Percentiles rank a stretch among this genome's conserved stretches.
Conservation (phyloP, 2,329 filamentous ascomycete species). For the Coniella lustricola region DNA sequence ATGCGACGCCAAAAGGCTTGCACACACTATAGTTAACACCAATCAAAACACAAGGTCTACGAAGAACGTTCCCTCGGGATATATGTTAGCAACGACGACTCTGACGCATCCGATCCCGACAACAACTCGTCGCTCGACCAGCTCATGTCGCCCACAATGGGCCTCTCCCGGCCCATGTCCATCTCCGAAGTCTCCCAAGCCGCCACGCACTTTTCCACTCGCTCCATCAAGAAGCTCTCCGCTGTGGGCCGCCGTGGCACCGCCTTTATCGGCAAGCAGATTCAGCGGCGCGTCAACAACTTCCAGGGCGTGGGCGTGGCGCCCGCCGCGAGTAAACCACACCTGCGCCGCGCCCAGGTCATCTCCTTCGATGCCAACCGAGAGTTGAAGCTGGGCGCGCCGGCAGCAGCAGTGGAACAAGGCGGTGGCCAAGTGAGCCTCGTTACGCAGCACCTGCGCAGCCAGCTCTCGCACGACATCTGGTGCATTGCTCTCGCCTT, state of each 20-base stretch:
- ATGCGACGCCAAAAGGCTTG: too few species aligned
- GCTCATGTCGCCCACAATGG: neutral
- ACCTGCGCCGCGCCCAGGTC: conserved; percentile 7
- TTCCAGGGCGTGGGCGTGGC: conserved; percentile 20
- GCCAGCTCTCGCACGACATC: conserved; percentile 59
- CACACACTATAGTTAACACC: too few species aligned
- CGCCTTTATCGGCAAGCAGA: conserved; percentile 24
- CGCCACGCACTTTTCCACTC: conserved; percentile 1
- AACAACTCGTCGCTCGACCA: conserved; percentile 1
- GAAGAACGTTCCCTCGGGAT: conserved; percentile 48
- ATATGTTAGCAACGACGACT: conserved; percentile 22
- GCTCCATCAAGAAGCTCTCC: conserved; percentile 14
- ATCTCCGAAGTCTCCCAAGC: conserved; percentile 12
- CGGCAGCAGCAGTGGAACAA: conserved; percentile 8
- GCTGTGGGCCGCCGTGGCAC: conserved; percentile 18
- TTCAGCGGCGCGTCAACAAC: conserved; percentile 20
- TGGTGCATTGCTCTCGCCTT: conserved; percentile 59
- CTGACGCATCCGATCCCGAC: neutral
- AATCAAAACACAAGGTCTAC: conserved; percentile 32
- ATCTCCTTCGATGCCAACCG: conserved; percentile 12
- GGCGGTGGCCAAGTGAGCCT: conserved; percentile 17
- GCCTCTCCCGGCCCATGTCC: conserved; percentile 4
- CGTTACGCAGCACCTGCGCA: conserved; percentile 46
- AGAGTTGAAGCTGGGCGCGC: neutral
- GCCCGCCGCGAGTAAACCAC: conserved; percentile 10